Conservation (phyloP, 805 yeast genomes). For the Wickerhamomyces rabaulensis region DNA sequence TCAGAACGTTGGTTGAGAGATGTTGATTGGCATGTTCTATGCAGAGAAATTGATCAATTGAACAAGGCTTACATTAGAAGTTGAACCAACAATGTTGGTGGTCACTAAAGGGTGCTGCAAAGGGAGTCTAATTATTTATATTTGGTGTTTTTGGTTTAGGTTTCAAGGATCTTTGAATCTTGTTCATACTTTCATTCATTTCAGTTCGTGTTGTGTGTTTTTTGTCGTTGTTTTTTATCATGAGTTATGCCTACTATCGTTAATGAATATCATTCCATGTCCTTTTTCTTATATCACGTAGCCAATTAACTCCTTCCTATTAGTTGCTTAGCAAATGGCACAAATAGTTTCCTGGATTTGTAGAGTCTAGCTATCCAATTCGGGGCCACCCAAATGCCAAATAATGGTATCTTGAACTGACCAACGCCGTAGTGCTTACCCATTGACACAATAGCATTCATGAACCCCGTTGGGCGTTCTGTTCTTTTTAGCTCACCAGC, state of each 20-base stretch:
- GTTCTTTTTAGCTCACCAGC: neutral
- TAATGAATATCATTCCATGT: neutral
- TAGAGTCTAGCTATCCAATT: neutral
- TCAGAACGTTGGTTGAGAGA: conserved; percentile 40
- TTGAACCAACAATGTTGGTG: neutral
- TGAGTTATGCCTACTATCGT: neutral
- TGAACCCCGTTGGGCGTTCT: neutral
- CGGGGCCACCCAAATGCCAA: neutral
- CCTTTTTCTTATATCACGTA: neutral
- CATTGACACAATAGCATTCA: conserved; percentile 1
- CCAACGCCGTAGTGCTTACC: neutral
- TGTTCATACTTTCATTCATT: too few relatives aligned
- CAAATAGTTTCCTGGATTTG: neutral
- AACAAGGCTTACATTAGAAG: conserved; percentile 40
- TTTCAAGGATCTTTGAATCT: neutral
- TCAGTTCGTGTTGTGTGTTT: too few relatives aligned
- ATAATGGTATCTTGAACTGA: neutral
- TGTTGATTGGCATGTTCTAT: conserved; percentile 84
- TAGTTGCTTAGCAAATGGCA: neutral
- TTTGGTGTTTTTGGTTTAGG: neutral
- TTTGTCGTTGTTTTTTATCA: neutral
- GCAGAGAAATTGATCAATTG: conserved; percentile 75
- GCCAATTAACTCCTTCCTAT: neutral
- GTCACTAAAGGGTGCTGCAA: too few relatives aligned
- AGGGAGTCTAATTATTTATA: too few relatives aligned